phyloP scores from a whole-genome alignment of 169 alveolate genomes.

The Fabrea salina region DNA sequence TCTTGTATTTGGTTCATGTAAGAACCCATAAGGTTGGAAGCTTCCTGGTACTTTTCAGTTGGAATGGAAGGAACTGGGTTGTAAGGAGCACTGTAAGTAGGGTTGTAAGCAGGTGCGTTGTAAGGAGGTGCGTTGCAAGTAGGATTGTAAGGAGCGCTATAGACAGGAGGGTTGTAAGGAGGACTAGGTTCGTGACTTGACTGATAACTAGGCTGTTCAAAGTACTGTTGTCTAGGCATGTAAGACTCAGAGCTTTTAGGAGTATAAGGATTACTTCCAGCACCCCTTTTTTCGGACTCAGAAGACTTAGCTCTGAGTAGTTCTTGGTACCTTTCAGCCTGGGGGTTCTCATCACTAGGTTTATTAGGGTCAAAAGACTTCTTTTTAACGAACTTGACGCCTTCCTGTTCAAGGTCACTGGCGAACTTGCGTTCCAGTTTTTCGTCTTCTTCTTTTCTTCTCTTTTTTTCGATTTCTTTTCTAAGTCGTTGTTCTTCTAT shows the following conservation, averaged over 20 bases:
- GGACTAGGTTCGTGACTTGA: neutral
- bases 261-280: neutral
- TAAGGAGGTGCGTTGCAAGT: neutral
- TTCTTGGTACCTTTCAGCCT: conserved; percentile 4
- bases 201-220: neutral
- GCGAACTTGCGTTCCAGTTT: neutral
- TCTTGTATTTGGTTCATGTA: conserved; percentile 13
- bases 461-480: conserved; percentile 18
- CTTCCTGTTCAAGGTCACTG: neutral
- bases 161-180: neutral
- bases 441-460: neutral
- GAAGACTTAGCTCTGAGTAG: conserved; percentile 11
- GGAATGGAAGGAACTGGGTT: neutral
- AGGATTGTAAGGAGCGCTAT: neutral
- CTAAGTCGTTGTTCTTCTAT: neutral
- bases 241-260: neutral
- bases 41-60: neutral
- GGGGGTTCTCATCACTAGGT: conserved; percentile 25
- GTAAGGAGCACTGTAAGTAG: neutral
- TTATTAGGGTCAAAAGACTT: neutral
- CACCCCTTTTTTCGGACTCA: neutral
- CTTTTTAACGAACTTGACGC: neutral
- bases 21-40: neutral
- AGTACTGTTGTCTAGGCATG: neutral
- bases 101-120: neutral